These are phyloP conservation scores for Fusarium virguliforme DNA, from an alignment of 2,329 filamentous ascomycete genomes.

Conservation along the genomic window DNA sequence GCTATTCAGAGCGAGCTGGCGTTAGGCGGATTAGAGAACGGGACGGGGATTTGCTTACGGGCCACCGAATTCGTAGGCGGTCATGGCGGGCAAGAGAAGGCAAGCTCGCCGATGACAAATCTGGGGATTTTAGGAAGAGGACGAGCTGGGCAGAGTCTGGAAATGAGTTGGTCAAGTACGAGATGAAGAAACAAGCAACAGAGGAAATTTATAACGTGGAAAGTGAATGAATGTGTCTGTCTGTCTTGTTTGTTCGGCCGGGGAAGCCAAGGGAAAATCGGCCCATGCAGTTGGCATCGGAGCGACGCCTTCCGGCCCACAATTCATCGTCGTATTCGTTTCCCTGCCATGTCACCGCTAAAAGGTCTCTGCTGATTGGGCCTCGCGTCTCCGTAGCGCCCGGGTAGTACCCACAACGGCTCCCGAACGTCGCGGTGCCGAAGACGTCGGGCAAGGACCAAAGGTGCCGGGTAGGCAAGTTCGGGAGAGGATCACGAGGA, in stretches of 20 bases:
- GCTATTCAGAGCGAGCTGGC: constrained; percentile 59
- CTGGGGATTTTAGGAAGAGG: too few species aligned
- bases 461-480: neutral
- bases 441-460: neutral
- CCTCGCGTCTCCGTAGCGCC: neutral
- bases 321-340: constrained; percentile 11
- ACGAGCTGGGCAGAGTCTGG: too few species aligned
- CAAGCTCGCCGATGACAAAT: neutral
- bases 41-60: constrained; percentile 48
- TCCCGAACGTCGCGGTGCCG: neutral
- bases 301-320: constrained; percentile 40
- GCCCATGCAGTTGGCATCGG: constrained; percentile 42
- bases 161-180: neutral
- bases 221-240: neutral
- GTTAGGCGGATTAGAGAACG: neutral
- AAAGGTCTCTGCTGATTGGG: neutral
- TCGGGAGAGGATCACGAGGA: neutral
- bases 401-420: neutral
- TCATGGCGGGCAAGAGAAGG: constrained; percentile 28
- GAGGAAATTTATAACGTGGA: neutral
- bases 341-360: neutral
- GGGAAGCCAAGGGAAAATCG: constrained; percentile 29
- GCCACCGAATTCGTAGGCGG: constrained; percentile 55
- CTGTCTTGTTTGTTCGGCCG: neutral
- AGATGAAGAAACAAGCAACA: neutral